Conservation (phyloP, 768 basidiomycete genomes). For the Multifurca ochricompacta region DNA sequence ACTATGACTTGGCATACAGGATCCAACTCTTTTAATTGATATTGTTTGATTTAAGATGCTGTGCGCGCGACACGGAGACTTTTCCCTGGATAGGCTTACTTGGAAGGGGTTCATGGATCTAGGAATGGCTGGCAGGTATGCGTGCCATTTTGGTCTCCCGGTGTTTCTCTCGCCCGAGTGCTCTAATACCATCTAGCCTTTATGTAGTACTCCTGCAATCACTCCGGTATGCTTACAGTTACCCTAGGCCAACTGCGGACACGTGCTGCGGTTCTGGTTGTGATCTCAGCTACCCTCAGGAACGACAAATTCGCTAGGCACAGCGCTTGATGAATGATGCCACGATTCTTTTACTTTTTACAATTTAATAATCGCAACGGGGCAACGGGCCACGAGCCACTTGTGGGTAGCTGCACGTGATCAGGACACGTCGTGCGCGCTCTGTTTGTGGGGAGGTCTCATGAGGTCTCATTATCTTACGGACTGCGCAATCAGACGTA, state of each 20-base stretch:
- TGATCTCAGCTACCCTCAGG: background rate
- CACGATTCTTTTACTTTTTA: background rate
- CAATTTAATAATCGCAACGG: background rate
- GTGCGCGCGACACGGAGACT: background rate
- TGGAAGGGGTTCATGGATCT: background rate
- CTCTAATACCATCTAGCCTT: background rate
- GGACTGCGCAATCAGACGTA: slow-evolving; percentile 10
- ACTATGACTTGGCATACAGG: background rate
- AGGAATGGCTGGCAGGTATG: background rate
- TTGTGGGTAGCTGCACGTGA: slow-evolving; percentile 15
- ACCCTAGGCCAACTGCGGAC: slow-evolving; percentile 3
- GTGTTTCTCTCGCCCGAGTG: background rate
- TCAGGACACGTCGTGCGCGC: background rate
- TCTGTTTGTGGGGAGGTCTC: background rate
- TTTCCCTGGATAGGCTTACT: background rate
- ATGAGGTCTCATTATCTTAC: background rate
- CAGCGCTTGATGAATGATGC: background rate
- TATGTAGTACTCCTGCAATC: background rate
- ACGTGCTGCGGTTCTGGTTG: slow-evolving; percentile 4
- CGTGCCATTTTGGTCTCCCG: background rate
- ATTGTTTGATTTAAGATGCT: background rate
- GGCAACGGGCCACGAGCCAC: background rate
- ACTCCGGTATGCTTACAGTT: background rate
- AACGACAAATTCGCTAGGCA: background rate
- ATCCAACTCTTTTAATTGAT: background rate